These are phyloP conservation scores for Phaeomoniella chlamydospora DNA, from an alignment of 2,329 filamentous ascomycete genomes.

Conservation along the genomic window DNA sequence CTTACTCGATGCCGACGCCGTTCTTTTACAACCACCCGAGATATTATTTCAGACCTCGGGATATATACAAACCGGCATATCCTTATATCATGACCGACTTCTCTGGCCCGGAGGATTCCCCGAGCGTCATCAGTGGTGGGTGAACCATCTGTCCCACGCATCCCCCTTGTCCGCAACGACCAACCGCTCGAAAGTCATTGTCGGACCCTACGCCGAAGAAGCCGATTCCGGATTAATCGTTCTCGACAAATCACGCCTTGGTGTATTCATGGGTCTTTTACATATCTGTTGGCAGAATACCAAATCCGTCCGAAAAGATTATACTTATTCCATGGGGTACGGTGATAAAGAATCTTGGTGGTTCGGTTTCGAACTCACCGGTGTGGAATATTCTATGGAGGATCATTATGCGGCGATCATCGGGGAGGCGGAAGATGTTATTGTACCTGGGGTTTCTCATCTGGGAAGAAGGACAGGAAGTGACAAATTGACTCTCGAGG, in stretches of 20 bases:
- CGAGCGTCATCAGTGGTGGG: conserved; percentile 7
- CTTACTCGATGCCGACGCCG: conserved; percentile 6
- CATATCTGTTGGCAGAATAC: conserved; percentile 32
- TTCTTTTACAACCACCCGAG: conserved; percentile 7
- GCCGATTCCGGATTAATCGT: conserved; percentile 28
- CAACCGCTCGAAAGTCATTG: conserved; percentile 22
- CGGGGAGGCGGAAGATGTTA: conserved; percentile 1
- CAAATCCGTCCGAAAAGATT: conserved; percentile 16
- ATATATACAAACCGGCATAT: conserved; percentile 5
- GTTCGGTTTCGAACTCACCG: conserved; percentile 28
- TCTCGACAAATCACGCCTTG: conserved; percentile 23
- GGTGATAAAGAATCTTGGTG: conserved; percentile 34
- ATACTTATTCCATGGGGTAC: conserved; percentile 26
- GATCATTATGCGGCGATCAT: conserved; percentile 5
- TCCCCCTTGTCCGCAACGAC: conserved; percentile 18
- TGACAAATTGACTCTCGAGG: too few species aligned
- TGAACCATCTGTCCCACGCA: conserved; percentile 13
- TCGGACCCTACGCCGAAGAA: conserved; percentile 25
- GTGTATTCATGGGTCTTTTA: conserved; percentile 24
- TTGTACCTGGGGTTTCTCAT: neutral
- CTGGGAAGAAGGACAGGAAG: too few species aligned
- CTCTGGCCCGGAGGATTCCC: conserved; percentile 1
- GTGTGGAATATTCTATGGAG: conserved; percentile 24
- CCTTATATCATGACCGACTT: conserved; percentile 10
- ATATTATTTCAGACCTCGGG: conserved; percentile 5